Evolutionary conservation across 1,284 basidiomycete genomes (phyloP).

Genomic region (Ustilago curta): DNA sequence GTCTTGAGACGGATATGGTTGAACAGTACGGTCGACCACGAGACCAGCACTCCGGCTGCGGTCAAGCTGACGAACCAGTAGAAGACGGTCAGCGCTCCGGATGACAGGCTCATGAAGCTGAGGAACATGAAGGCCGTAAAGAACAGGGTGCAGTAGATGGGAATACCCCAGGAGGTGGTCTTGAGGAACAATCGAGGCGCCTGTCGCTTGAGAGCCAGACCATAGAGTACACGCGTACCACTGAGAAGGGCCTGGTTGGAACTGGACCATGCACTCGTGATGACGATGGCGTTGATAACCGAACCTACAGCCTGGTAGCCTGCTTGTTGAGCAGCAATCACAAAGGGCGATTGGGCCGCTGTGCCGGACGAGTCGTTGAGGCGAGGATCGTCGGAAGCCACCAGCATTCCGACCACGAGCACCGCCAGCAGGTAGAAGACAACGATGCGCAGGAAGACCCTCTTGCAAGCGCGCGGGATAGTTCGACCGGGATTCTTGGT

Average conservation of each 20-base stretch:
- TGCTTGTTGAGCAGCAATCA: constrained; percentile 67
- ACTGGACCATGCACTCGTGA: constrained; percentile 89
- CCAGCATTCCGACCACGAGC: constrained; percentile 80
- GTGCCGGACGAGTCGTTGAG: constrained; percentile 47
- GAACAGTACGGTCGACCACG: constrained; percentile 84
- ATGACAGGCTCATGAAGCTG: constrained; percentile 74
- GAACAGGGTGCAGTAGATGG: constrained; percentile 78
- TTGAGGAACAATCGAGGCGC: constrained; percentile 80
- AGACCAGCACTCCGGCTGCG: constrained; percentile 77
- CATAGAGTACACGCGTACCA: constrained; percentile 80
- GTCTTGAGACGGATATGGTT: constrained; percentile 81
- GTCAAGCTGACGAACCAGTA: constrained; percentile 74
- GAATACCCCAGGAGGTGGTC: constrained; percentile 79
- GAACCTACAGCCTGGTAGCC: constrained; percentile 70
- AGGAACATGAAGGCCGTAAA: constrained; percentile 77
- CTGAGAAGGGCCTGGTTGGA: constrained; percentile 85
- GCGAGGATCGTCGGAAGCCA: constrained; percentile 73
- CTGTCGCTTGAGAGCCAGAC: constrained; percentile 80
- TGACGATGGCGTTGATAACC: constrained; percentile 80
- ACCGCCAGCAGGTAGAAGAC: constrained; percentile 74
- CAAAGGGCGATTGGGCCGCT: constrained; percentile 51
- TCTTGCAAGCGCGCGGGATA: constrained; percentile 69
- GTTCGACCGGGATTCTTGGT: constrained; percentile 49
- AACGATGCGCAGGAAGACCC: constrained; percentile 79
- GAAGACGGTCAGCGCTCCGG: constrained; percentile 74